Evolutionary conservation across 169 alveolate species (phyloP), one percentile per base, ranked within the genome.

Genomic region (Plasmodium yoelii): DNA sequence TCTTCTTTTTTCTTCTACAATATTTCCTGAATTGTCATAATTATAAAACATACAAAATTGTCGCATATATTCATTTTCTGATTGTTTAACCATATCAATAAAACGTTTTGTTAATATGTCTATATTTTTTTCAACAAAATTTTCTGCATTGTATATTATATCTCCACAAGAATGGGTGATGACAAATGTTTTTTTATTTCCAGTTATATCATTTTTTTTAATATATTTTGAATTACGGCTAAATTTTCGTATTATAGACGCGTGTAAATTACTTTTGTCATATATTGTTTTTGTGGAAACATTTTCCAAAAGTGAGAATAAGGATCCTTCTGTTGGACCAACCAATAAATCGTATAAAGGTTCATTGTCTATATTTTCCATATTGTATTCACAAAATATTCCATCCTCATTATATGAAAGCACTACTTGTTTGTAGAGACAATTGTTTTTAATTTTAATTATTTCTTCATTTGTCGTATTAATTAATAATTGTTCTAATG

Each of bases 1-100:
- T 18, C 84, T 70, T 82, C 70, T 67, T 15, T 82, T 82, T n/a
- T 65, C 84, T 49, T 67, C 84, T 19, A 82, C 56, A 10, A 82
- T 65, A 7, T 82, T 34, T 13, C 84, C 90, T 10, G n/a, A 26
- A 5, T 44, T 22, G 24, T 82, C 90, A 82, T 55, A 82, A 9
- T 82, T 39, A 34, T 55, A 82, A 19, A 19, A 15, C 46, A 46
- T 15, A 18, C 80, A 82, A 24, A 82, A 60, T 67, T 82, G 73
- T 15, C 60, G 84, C 60, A 82, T 15, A 39, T 82, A 68, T 34
- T 19, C 34, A 34, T 55, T 82, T 5, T 60, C 84, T 1, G 90
- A 82, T n/a, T 82, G 53, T 47, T 82, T 82, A 42, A 82, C 26
- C 73, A 82, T 15, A 7, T 53, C 72, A 67, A 82, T 82, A 44